Evolutionary conservation across 768 basidiomycete species (phyloP).

Genomic region (Strobilomyces dryophilus): DNA sequence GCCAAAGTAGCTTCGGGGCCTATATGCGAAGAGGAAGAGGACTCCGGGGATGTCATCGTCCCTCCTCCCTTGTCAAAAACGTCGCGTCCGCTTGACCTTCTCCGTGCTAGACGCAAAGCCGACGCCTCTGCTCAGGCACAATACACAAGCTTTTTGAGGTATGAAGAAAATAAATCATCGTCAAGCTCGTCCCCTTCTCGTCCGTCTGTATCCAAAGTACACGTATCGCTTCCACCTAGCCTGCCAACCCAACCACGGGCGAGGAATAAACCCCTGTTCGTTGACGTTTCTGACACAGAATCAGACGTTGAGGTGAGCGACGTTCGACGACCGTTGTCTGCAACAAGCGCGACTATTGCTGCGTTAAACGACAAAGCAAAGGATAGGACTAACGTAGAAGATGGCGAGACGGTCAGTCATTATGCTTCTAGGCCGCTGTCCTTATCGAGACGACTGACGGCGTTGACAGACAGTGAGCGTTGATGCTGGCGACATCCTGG

Average conservation of each 20-base stretch:
- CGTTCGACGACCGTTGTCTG: background rate
- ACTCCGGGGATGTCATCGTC: background rate
- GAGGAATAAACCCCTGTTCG: constrained; percentile 16
- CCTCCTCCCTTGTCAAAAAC: constrained; percentile 11
- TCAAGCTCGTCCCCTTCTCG: constrained; percentile 1
- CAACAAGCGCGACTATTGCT: background rate
- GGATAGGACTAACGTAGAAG: background rate
- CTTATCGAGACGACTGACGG: background rate
- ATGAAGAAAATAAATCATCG: constrained; percentile 14
- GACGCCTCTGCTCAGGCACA: background rate
- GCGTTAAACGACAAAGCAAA: too few species aligned
- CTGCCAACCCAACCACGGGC: background rate
- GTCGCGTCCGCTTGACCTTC: constrained; percentile 26
- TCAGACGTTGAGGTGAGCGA: constrained; percentile 19
- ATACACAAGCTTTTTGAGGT: background rate
- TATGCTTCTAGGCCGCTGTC: background rate
- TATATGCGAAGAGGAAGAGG: constrained; percentile 5
- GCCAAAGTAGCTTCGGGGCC: constrained; percentile 4
- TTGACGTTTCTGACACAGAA: constrained; percentile 24
- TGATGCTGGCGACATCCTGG: background rate
- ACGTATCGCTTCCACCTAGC: background rate
- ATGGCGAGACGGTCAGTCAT: constrained; percentile 10
- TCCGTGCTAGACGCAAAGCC: constrained; percentile 13
- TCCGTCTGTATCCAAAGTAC: background rate
- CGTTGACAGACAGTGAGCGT: constrained; percentile 3